A percentile compares a stretch with the other conserved stretches of the same genome.
These are phyloP conservation scores for Colletotrichum horii DNA, from an alignment of 2,329 filamentous ascomycete genomes.

Conservation along the genomic window DNA sequence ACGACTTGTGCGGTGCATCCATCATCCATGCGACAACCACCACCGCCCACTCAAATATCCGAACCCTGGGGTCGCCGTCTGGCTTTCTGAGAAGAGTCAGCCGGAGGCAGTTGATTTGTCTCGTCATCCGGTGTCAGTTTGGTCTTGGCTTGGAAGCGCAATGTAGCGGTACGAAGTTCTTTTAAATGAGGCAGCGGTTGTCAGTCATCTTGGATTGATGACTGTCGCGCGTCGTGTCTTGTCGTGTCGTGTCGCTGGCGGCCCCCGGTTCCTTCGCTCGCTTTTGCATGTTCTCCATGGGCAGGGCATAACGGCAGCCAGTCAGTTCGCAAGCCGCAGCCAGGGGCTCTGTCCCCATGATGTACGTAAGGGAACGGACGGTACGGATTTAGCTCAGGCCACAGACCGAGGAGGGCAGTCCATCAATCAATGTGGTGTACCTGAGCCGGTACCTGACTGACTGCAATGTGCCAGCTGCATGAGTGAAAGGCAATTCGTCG, in stretches of 20 bases:
- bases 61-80: constrained; percentile 1
- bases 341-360: background rate
- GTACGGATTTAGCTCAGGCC: background rate
- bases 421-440: background rate
- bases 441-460: background rate
- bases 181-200: background rate
- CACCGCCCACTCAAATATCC: constrained; percentile 13
- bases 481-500: background rate
- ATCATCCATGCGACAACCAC: constrained; percentile 1
- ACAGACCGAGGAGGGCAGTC: background rate
- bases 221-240: background rate
- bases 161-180: background rate
- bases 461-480: background rate
- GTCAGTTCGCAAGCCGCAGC: background rate
- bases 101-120: background rate
- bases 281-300: background rate
- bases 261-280: background rate
- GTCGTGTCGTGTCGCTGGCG: background rate
- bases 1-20: background rate
- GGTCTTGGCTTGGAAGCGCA: background rate
- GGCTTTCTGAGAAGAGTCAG: background rate
- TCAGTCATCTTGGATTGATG: background rate
- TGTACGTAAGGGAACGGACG: background rate
- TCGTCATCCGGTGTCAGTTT: background rate
- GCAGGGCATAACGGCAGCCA: background rate